Percentiles rank a stretch among this genome's conserved stretches.
phyloP scores from a whole-genome alignment of 1,139 yeast species.

The Diutina sp. region DNA sequence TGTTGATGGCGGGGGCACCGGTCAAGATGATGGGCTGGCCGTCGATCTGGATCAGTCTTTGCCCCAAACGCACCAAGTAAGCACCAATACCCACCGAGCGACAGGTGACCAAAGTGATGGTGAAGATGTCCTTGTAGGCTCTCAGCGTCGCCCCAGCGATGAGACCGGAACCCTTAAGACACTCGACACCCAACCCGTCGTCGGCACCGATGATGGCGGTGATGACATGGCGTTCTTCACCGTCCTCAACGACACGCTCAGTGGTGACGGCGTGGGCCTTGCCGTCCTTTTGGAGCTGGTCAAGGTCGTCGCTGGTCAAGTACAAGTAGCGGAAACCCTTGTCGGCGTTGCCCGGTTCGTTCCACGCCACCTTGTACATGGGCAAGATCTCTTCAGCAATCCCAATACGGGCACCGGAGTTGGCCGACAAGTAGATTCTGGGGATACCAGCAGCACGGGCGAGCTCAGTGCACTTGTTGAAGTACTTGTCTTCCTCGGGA shows the following conservation, averaged over 20 bases:
- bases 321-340: conserved; percentile 89
- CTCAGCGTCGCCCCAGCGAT: conserved; percentile 98
- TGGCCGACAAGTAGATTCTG: conserved; percentile 88
- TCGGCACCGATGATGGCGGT: conserved; percentile 84
- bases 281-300: conserved; percentile 44
- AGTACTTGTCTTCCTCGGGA: conserved; percentile 89
- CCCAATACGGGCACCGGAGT: conserved; percentile 98
- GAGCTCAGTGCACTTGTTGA: conserved; percentile 82
- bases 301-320: conserved; percentile 57
- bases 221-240: conserved; percentile 71
- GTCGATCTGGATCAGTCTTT: conserved; percentile 96
- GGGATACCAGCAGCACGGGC: conserved; percentile 91
- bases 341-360: conserved; percentile 55
- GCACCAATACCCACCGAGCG: conserved; percentile 99
- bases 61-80: conserved; percentile 92
- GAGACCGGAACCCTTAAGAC: conserved; percentile 94
- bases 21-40: conserved; percentile 97
- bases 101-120: conserved; percentile 92
- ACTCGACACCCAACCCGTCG: conserved; percentile 96
- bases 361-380: conserved; percentile 87
- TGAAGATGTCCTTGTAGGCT: conserved; percentile 94
- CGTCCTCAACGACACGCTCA: conserved; percentile 72
- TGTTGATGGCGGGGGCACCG: conserved; percentile 98
- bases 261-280: conserved; percentile 54
- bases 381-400: conserved; percentile 93